Evolutionary conservation across 2,329 filamentous ascomycete genomes (phyloP), one percentile per base, ranked within the genome.

Genomic region (Ascochyta koolunga): DNA sequence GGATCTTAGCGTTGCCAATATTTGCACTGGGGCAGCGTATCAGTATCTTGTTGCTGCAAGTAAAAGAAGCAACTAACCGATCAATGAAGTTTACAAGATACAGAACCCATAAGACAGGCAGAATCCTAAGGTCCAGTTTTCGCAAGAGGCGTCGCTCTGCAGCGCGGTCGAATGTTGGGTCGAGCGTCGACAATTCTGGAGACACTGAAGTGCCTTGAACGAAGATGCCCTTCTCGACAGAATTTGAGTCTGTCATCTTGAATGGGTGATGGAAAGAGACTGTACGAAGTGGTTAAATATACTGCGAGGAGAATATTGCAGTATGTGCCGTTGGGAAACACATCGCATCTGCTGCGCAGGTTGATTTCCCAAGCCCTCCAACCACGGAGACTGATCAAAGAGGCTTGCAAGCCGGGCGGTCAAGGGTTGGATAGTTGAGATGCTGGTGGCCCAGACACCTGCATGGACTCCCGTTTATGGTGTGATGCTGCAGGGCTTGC

Each of bases 1-100:
- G 65, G 22, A 73, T 72, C 40, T 72, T 71, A 4, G 72, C 74
- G 55, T 73, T 73, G 9, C 69, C 70, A 22, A 71, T 70, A 33
- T 71, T 65, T 21, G 58, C 61, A 1, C 62, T 66, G 10, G 21
- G 18, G n/a, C 7, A 21, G 16, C 16, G 21, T 6, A n/a, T 51
- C 21, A 51, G 19, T 19, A 29, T 24, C 4, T 13, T 19, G 18
- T 3, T 4, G 15, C 5, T 24, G 25, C 11, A 22, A 15, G 36
- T 35, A 25, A n/a, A 9, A 2, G 4, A 18, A 8, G 2, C 3
- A 5, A 19, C 52, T 13, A 54, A 66, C 65, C 69, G 61, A 47
- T 73, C 71, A 25, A 73, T 65, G 45, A 72, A 73, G 47, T 66
- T 67, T 1, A 70, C 64, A 8, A 73, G 56, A 44, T 72, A 72